phyloP scores from a whole-genome alignment of 345 rosid species.

The Garcia nutans region DNA sequence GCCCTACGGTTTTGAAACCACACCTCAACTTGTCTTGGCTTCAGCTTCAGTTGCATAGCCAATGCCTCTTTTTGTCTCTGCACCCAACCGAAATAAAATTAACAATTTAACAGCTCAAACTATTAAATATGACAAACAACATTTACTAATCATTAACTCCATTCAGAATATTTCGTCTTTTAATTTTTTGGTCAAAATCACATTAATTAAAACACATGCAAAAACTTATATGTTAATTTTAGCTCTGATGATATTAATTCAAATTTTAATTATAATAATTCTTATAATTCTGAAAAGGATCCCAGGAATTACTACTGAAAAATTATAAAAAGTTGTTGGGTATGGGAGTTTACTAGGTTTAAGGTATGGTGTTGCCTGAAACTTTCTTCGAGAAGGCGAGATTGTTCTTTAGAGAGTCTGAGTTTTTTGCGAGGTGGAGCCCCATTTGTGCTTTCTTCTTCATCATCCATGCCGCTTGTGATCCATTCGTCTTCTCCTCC shows the following conservation, averaged over 20 bases:
- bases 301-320: too few relatives aligned
- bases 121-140: too few relatives aligned
- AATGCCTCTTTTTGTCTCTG: conserved; percentile 93
- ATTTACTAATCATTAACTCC: too few relatives aligned
- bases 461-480: conserved; percentile 45
- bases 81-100: background rate
- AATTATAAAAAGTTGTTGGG: background rate
- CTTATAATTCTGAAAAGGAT: too few relatives aligned
- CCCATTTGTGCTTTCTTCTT: conserved; percentile 48
- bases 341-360: conserved; percentile 31
- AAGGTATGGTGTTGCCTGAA: conserved; percentile 85
- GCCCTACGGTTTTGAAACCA: conserved; percentile 99
- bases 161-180: too few relatives aligned
- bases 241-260: too few relatives aligned
- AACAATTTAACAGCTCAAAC: too few relatives aligned
- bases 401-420: conserved; percentile 85
- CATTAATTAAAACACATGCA: too few relatives aligned
- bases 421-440: conserved; percentile 86
- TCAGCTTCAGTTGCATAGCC: conserved; percentile 74
- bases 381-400: conserved; percentile 94
- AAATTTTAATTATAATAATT: too few relatives aligned
- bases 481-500: conserved; percentile 48
- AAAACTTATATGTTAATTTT: too few relatives aligned
- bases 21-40: conserved; percentile 92
- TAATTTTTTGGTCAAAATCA: too few relatives aligned